phyloP scores from a whole-genome alignment of 352 stramenopile species.

The Pythium pectinolyticum region DNA sequence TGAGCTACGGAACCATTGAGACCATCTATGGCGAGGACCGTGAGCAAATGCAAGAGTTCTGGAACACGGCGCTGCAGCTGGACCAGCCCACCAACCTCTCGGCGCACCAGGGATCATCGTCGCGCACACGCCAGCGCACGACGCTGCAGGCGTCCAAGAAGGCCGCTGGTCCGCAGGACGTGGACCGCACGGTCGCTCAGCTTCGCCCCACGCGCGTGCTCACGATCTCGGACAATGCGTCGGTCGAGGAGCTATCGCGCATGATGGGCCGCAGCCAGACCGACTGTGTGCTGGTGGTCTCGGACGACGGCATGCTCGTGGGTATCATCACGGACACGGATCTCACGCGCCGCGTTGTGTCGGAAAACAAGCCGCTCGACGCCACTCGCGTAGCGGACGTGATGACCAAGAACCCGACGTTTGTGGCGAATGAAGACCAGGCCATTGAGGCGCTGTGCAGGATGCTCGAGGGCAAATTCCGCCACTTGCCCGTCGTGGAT shows the following conservation, averaged over 20 bases:
- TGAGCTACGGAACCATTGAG: conserved; percentile 88
- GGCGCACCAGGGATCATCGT: conserved; percentile 17
- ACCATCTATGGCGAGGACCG: conserved; percentile 86
- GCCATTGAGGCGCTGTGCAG: conserved; percentile 83
- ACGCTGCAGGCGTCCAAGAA: conserved; percentile 50
- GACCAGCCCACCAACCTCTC: conserved; percentile 62
- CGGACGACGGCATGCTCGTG: conserved; percentile 81
- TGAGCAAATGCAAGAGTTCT: conserved; percentile 90
- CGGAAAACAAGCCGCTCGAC: conserved; percentile 73
- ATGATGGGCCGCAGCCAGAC: conserved; percentile 90
- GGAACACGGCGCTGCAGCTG: conserved; percentile 82
- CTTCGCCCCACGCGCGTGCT: conserved; percentile 87
- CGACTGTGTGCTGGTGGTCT: conserved; percentile 93
- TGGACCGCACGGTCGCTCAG: conserved; percentile 77
- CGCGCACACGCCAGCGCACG: conserved; percentile 44
- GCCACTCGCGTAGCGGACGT: conserved; percentile 69
- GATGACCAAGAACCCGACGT: conserved; percentile 85
- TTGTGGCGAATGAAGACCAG: conserved; percentile 80
- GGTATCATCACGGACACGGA: conserved; percentile 96
- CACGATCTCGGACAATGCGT: conserved; percentile 78
- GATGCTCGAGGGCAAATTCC: conserved; percentile 89
- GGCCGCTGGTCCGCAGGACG: conserved; percentile 56
- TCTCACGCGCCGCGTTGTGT: conserved; percentile 79
- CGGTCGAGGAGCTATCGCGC: conserved; percentile 82
- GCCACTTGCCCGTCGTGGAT: conserved; percentile 83